Evolutionary conservation across 129 eudicot genomes (phyloP), one percentile per base, ranked within the genome.

Genomic region (Silybum marianum): DNA sequence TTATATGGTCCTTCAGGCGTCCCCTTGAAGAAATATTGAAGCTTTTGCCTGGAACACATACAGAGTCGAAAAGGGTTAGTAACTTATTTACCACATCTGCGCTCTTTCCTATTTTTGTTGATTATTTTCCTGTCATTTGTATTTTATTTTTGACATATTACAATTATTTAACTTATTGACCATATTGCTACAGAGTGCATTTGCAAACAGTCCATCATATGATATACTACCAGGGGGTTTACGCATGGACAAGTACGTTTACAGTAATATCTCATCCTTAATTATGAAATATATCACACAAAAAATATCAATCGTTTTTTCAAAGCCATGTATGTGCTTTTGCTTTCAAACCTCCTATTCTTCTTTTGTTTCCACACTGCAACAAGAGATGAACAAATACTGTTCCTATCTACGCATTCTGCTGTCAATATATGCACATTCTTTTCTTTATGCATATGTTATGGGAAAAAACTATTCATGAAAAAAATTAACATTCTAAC

Each of bases 31-130:
- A 96, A 81, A 87, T 93, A 86, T 80, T 96, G 73, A 96, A 88
- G 90, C 78, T 91, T 88, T 90, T 96, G 76, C 99, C 99, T 18
- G 99, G 98, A 63, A 91, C 98, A 18, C 99, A 95, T 83, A 88
- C 88, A 3, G 99, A 96, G 86, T 76, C 87, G 44, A 96, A 91
- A 80, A 91, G 95, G 83, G 99, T 93, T 74, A 75, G 91, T 81
- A 62, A 44, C 40, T 25, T 46, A 60, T 72, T 66, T 36, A 39
- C 21, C 28, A 68, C 39, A 30, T 71, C 19, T 21, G 63, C 24
- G 46, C 69, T 46, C 40, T 54, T 51, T 38, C 22, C 44, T 30
- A 21, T 13, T 25, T 12, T 48, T 67, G 4, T 26, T 19, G 16
- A 23, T 78, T 32, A 69, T 74, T 6, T n/a, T 12, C 8, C 22